phyloP scores from a whole-genome alignment of 352 stramenopile genomes.

The Pythium sp. region DNA sequence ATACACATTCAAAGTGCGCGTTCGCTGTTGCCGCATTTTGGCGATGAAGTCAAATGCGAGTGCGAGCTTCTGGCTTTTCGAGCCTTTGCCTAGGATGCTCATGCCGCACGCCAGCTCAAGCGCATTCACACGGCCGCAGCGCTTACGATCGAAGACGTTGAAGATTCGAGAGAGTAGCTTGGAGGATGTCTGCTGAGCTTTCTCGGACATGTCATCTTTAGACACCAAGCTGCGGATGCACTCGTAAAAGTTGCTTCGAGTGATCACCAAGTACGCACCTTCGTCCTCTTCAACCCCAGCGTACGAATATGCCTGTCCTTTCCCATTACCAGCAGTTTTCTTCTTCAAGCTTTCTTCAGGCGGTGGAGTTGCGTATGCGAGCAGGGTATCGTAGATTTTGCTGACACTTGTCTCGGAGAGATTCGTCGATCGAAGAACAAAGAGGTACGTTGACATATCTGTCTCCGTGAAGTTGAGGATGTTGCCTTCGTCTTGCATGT shows the following conservation, averaged over 20 bases:
- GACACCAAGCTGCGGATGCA: conserved; percentile 82
- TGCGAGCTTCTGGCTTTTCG: conserved; percentile 85
- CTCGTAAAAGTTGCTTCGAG: conserved; percentile 81
- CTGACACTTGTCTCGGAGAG: conserved; percentile 63
- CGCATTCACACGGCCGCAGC: conserved; percentile 75
- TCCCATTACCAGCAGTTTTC: conserved; percentile 34
- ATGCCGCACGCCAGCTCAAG: conserved; percentile 84
- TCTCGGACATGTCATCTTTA: conserved; percentile 75
- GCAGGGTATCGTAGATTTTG: conserved; percentile 77
- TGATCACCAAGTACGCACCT: conserved; percentile 78
- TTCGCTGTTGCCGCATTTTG: conserved; percentile 75
- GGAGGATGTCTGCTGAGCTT: conserved; percentile 82
- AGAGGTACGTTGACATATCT: conserved; percentile 85
- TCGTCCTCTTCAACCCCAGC: conserved; percentile 79
- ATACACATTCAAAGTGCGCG: conserved; percentile 71
- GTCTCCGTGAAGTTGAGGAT: conserved; percentile 84
- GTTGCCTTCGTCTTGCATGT: conserved; percentile 80
- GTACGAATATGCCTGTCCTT: conserved; percentile 68
- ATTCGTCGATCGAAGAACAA: conserved; percentile 80
- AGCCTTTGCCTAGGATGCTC: conserved; percentile 81
- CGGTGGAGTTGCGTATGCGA: conserved; percentile 68
- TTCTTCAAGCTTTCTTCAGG: conserved; percentile 66
- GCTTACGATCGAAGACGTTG: conserved; percentile 85
- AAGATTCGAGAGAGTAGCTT: conserved; percentile 82
- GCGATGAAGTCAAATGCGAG: conserved; percentile 87